Percentiles rank a stretch among this genome's conserved stretches.
These are phyloP conservation scores for Primulina eburnea DNA, from an alignment of 257 asterid species.

Conservation along the genomic window DNA sequence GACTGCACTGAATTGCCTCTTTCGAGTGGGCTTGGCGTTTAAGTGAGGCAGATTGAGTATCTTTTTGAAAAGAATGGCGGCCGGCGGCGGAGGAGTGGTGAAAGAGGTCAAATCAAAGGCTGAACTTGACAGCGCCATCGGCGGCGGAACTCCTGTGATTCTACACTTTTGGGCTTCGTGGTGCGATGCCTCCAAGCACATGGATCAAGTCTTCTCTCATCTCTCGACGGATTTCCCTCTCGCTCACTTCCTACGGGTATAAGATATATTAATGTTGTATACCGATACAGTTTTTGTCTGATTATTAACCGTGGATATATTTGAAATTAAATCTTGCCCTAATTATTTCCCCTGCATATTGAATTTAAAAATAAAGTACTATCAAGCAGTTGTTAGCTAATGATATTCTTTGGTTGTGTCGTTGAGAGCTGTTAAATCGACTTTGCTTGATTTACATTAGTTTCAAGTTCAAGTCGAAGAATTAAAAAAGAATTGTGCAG, in stretches of 20 bases:
- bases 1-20: background rate
- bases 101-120: conserved; percentile 79
- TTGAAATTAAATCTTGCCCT: background rate
- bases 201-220: conserved; percentile 96
- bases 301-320: background rate
- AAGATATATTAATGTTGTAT: background rate
- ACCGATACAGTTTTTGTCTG: background rate
- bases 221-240: conserved; percentile 94
- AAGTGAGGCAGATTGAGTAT: conserved; percentile 12
- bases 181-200: conserved; percentile 99
- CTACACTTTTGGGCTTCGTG: conserved; percentile 97
- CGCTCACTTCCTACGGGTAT: conserved; percentile 80
- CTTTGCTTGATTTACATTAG: background rate
- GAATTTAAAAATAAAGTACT: background rate
- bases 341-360: background rate
- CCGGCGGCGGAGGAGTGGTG: conserved; percentile 61
- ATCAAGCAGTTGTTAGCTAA: background rate
- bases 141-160: conserved; percentile 48
- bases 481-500: background rate
- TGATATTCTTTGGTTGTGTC: background rate
- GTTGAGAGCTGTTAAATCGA: background rate
- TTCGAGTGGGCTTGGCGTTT: conserved; percentile 14
- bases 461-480: conserved; percentile 13
- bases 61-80: conserved; percentile 36
- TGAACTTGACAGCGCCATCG: conserved; percentile 54